These are phyloP conservation scores for Verticillium nubilum DNA, from an alignment of 2,329 filamentous ascomycete genomes.

Conservation along the genomic window DNA sequence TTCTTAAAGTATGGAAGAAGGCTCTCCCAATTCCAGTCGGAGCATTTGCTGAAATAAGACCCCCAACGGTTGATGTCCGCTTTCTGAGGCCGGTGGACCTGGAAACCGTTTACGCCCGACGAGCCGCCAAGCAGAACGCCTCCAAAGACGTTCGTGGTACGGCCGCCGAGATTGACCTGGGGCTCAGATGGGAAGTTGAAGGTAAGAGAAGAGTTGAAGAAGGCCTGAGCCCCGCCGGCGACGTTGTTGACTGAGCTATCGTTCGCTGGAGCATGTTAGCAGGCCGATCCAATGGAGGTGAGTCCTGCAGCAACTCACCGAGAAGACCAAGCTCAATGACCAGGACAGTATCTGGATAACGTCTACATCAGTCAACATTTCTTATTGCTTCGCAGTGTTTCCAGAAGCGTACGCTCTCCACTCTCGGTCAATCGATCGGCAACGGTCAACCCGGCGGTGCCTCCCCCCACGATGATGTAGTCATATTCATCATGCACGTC, in stretches of 20 bases:
- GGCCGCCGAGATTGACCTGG: conserved; percentile 10
- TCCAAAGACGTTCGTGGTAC: conserved; percentile 10
- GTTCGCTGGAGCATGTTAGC: conserved; percentile 9
- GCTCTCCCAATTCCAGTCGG: conserved; percentile 20
- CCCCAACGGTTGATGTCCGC: conserved; percentile 22
- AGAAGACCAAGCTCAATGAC: conserved; percentile 15
- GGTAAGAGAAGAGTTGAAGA: background rate
- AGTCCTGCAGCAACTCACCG: conserved; percentile 7
- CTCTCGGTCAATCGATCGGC: conserved; percentile 13
- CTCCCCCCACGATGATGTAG: conserved; percentile 17
- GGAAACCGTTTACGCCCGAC: conserved; percentile 20
- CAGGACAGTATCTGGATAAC: conserved; percentile 9
- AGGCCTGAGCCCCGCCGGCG: conserved; percentile 6
- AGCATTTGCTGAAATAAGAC: conserved; percentile 12
- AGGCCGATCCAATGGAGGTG: conserved; percentile 4
- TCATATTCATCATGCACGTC: conserved; percentile 11
- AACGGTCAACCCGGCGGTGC: conserved; percentile 12
- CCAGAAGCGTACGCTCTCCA: conserved; percentile 9
- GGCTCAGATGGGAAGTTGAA: conserved; percentile 11
- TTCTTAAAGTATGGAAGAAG: conserved; percentile 22
- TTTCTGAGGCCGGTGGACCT: conserved; percentile 18
- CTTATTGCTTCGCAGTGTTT: background rate
- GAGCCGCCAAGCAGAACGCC: conserved; percentile 21
- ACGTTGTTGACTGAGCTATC: conserved; percentile 17
- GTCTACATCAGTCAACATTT: background rate